phyloP scores from a whole-genome alignment of 116 monocot genomes.

The Cymodocea nodosa region DNA sequence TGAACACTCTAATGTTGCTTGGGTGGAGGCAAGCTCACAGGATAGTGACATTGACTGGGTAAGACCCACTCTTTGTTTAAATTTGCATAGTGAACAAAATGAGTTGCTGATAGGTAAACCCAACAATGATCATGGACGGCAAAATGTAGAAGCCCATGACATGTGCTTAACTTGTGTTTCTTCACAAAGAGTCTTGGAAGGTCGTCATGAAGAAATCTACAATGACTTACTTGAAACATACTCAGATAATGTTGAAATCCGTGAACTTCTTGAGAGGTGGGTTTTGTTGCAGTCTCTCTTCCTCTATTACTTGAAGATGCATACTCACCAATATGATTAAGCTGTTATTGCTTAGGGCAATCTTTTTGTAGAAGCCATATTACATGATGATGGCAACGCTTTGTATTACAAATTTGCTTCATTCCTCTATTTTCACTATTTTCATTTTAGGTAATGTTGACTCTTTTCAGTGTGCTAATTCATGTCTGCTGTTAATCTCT shows the following conservation, averaged over 20 bases:
- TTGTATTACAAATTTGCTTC: no score
- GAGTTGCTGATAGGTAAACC: conserved; percentile 21
- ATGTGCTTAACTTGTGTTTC: conserved; percentile 25
- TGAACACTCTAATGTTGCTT: conserved; percentile 23
- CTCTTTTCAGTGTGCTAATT: no score
- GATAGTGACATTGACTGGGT: conserved; percentile 38
- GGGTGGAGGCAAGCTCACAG: conserved; percentile 41
- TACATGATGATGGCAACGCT: no score
- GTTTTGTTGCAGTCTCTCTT: neutral
- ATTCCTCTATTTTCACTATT: no score
- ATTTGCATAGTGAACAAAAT: conserved; percentile 13
- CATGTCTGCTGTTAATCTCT: no score
- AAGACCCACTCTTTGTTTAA: conserved; percentile 16
- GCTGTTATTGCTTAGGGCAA: neutral
- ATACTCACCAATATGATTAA: neutral
- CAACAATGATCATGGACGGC: conserved; percentile 10
- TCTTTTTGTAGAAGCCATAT: no score
- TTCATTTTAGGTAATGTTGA: no score
- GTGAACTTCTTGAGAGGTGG: conserved; percentile 71
- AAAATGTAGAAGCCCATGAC: conserved; percentile 1
- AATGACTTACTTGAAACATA: conserved; percentile 27
- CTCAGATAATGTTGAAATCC: conserved; percentile 53
- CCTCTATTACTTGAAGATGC: neutral
- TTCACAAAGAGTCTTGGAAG: conserved; percentile 22
- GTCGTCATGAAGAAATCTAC: conserved; percentile 4